Evolutionary conservation across 1,139 yeast genomes (phyloP), one percentile per base, ranked within the genome.

Genomic region (Scheffersomyces lignicola): DNA sequence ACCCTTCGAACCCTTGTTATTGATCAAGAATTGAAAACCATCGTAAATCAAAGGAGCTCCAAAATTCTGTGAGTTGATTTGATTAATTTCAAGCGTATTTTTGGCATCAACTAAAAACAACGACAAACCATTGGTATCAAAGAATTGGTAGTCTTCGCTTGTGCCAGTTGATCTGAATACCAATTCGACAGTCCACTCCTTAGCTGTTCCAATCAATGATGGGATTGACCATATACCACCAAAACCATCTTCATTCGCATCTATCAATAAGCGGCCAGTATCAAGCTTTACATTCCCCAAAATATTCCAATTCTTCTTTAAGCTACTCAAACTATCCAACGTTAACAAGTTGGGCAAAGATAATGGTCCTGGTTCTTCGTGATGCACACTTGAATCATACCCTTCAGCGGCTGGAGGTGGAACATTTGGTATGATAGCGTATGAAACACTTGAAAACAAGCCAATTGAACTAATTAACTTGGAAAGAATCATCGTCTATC

Each of bases 101-200:
- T 43, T 44, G 6, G 52, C 48, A 27, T 57, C 54, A 10, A 75
- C 46, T 14, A 80, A 47, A 76, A 81, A 80, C 29, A 80, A 57
- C 1, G 79, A 61, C 21, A 78, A 49, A 0, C 81, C 82, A 40
- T 80, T 77, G 7, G 48, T 38, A 14, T 56, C 58, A 24, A 40
- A 42, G 41, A 43, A 66, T n/a, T 43, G 39, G 21, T 54, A 47
- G 40, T 65, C 70, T 9, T 46, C 44, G 3, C 42, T 37, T 3
- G 50, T 49, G 3, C 84, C 84, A 5, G 75, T 53, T 29, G 84
- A 76, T 56, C 90, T 71, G 45, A 82, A 71, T 2, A 81, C 73
- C 32, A 76, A 52, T 47, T 83, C 89, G 9, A 78, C 46, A 0
- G 88, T 77, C 72, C 84, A 81, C 26, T 76, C 74, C 7, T 69